Evolutionary conservation across 2,329 filamentous ascomycete genomes (phyloP), one percentile per base, ranked within the genome.

Genomic region (Paramyrothecium roridum): DNA sequence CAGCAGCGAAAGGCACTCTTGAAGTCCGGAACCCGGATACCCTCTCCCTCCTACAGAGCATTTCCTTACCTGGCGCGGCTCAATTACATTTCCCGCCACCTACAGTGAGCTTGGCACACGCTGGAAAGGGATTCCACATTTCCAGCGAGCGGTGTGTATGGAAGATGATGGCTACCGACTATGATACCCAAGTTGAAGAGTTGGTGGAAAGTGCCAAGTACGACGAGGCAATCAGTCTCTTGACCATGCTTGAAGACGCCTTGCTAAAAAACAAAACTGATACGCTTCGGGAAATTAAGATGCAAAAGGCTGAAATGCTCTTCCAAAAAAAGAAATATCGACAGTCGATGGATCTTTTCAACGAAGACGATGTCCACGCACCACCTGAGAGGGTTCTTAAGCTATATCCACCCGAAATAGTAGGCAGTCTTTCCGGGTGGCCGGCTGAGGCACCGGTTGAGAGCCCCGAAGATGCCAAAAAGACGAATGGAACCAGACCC

Each of bases 1-100:
- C 91, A 8, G 86, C 91, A 1, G 81, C 89, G 1, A 96, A 95
- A 71, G 92, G 93, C 3, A 85, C 84, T 1, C 76, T 99, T 12
- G 95, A 99, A 72, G 88, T 99, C 40, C 84, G 95, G 45, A 99
- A 97, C 66, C 93, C 95, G 0, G 89, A 95, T 56, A 98, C 93
- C 0, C 76, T 98, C 48, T 95, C 87, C n/a, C 76, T 97, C 17
- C 78, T 99, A 19, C 95, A 99, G 73, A 91, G 85, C 0, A 88
- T 99, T 52, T 79, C 85, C 8, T 80, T 99, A 12, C 90, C 91
- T 0, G 90, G 88, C 16, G 93, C 93, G 1, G 90, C 84, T 33
- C 87, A 93, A 58, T 78, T 99, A 55, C 91, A 98, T 70, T 95
- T 98, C 23, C 91, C 93, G 0, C 92, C 96, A 51, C 93, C 93